Percentiles rank a stretch among this genome's conserved stretches.
Conservation (phyloP, 306 rosid species). For the Vachellia collinsii region DNA sequence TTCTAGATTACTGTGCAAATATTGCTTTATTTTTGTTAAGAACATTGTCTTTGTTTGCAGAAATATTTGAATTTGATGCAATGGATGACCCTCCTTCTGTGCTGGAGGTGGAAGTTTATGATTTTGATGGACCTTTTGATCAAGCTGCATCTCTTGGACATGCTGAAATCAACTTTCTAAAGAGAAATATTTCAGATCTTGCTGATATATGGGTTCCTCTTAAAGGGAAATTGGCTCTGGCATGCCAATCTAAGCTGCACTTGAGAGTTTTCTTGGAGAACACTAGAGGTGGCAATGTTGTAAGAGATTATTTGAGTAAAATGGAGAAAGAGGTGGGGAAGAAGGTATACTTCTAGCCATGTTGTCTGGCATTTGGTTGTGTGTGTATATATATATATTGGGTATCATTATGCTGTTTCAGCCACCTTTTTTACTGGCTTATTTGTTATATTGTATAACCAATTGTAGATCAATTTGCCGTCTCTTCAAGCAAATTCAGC, state of each 20-base stretch:
- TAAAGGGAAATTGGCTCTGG: constrained; percentile 90
- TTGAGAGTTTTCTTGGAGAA: constrained; percentile 91
- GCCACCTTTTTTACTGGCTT: constrained; percentile 30
- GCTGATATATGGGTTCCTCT: constrained; percentile 94
- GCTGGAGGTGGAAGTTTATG: constrained; percentile 86
- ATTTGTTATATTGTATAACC: constrained; percentile 10
- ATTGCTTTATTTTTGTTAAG: constrained; percentile 15
- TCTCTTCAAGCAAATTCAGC: constrained; percentile 98
- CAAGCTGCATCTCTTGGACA: constrained; percentile 86
- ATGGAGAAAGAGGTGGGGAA: constrained; percentile 99
- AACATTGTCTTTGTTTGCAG: constrained; percentile 53
- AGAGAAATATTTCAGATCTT: constrained; percentile 77
- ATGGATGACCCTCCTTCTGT: constrained; percentile 98
- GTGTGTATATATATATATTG: not conserved
- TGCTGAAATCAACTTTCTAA: constrained; percentile 88
- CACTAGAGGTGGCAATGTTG: constrained; percentile 77
- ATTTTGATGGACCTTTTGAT: constrained; percentile 97
- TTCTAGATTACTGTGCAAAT: constrained; percentile 16
- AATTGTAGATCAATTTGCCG: constrained; percentile 75
- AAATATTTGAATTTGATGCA: constrained; percentile 98
- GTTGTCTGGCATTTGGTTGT: constrained; percentile 2
- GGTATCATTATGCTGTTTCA: constrained; percentile 30
- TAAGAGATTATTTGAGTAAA: constrained; percentile 71
- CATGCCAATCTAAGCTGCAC: constrained; percentile 93
- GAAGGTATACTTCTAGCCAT: constrained; percentile 60